A percentile compares a stretch with the other conserved stretches of the same genome.
Evolutionary conservation across 139 green algal species (phyloP).

Genomic region (Closterium sp.): DNA sequence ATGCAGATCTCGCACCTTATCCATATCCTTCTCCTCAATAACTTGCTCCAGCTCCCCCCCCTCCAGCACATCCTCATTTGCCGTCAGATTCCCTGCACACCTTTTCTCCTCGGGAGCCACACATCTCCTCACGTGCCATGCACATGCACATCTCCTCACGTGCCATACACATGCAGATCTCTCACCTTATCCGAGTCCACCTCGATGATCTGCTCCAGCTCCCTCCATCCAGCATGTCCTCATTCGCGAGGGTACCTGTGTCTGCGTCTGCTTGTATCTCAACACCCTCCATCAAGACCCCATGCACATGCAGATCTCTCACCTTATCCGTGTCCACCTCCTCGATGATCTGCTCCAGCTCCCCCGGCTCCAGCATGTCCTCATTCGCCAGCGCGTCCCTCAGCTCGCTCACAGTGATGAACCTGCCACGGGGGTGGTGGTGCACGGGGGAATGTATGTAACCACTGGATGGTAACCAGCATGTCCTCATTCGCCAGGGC

Average conservation of each 20-base stretch:
- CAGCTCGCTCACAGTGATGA: constrained; percentile 53
- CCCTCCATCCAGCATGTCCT: background rate
- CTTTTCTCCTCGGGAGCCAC: no score
- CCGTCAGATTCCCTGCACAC: no score
- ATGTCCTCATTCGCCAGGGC: constrained; percentile 19
- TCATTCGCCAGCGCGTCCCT: constrained; percentile 23
- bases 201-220: constrained; percentile 25
- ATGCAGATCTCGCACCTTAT: no score
- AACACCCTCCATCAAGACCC: background rate
- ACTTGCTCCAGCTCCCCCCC: constrained; percentile 8
- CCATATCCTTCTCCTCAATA: constrained; percentile 18
- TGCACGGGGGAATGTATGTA: background rate
- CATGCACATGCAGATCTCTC: no score
- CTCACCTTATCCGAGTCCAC: constrained; percentile 43
- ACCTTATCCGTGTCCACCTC: constrained; percentile 39
- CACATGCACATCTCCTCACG: no score
- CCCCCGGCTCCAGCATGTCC: background rate
- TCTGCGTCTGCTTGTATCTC: no score
- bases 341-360: constrained; percentile 26
- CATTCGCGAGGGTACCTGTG: no score
- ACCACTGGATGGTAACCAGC: background rate
- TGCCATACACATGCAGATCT: background rate
- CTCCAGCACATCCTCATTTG: background rate
- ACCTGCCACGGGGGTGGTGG: constrained; percentile 1
- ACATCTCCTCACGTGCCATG: no score